phyloP scores from a whole-genome alignment of 192 early-diverging fungal species.

The Dissophora ornata region DNA sequence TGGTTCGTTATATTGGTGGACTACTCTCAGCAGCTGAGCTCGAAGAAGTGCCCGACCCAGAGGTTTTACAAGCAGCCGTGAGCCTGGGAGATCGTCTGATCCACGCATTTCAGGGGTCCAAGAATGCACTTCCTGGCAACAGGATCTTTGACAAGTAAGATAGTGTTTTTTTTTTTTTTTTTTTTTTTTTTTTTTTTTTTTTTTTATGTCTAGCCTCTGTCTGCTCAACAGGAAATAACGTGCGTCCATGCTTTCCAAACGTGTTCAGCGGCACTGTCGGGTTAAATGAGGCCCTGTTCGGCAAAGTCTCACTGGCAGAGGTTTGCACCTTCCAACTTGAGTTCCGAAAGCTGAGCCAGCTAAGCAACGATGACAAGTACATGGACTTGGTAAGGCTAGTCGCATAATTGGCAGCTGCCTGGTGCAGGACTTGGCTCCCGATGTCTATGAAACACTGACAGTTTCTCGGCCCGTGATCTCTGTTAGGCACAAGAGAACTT shows the following conservation, averaged over 20 bases:
- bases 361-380: slow-evolving; percentile 71
- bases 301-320: slow-evolving; percentile 60
- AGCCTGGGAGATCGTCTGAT: slow-evolving; percentile 68
- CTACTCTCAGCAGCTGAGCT: slow-evolving; percentile 72
- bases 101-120: slow-evolving; percentile 64
- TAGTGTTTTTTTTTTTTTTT: too few species aligned
- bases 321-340: slow-evolving; percentile 81
- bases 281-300: neutral
- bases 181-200: neutral
- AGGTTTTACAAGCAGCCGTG: slow-evolving; percentile 64
- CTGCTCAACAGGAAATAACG: too few species aligned
- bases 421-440: too few species aligned
- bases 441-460: too few species aligned
- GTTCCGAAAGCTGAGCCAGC: slow-evolving; percentile 73
- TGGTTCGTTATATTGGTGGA: slow-evolving; percentile 75
- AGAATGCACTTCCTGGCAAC: slow-evolving; percentile 57
- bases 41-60: slow-evolving; percentile 46
- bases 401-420: too few species aligned
- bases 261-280: slow-evolving; percentile 19
- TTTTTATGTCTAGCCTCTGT: too few species aligned
- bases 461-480: neutral
- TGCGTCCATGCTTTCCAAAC: too few species aligned
- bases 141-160: slow-evolving; percentile 55
- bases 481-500: slow-evolving; percentile 25
- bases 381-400: slow-evolving; percentile 60